phyloP scores from a whole-genome alignment of 805 yeast genomes.

The Kodamaea jinghongensis region DNA sequence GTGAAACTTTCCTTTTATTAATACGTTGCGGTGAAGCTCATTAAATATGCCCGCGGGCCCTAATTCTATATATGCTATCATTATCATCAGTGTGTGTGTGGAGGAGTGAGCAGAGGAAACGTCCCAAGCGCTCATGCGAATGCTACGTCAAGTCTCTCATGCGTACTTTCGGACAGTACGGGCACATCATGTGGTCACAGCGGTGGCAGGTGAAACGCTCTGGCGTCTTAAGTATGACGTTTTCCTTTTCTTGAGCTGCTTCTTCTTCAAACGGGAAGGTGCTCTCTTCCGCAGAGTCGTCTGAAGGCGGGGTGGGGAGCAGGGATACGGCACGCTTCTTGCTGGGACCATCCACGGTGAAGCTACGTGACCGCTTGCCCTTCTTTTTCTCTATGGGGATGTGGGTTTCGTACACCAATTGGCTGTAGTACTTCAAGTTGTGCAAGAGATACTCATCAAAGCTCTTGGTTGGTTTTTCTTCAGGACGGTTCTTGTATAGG shows the following conservation, averaged over 20 bases:
- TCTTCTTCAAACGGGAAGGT: no score
- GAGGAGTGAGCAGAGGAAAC: background rate
- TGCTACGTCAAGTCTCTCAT: constrained; percentile 23
- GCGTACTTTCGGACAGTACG: constrained; percentile 37
- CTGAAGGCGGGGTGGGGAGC: constrained; percentile 2
- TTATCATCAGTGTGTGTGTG: no score
- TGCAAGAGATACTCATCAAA: constrained; percentile 11
- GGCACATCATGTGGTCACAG: constrained; percentile 44
- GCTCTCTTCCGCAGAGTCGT: background rate
- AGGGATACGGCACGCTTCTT: no score
- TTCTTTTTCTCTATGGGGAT: no score
- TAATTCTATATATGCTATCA: background rate
- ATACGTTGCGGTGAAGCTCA: no score
- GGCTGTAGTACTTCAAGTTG: constrained; percentile 25
- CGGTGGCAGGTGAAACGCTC: constrained; percentile 37
- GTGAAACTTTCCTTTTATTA: no score
- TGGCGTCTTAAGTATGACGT: constrained; percentile 27
- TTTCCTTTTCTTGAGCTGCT: background rate
- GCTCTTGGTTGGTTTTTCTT: constrained; percentile 1
- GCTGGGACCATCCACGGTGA: no score
- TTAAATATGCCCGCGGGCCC: no score
- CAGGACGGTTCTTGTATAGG: constrained; percentile 9
- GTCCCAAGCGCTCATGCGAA: background rate
- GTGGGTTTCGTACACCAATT: constrained; percentile 17
- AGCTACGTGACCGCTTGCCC: no score